Conservation (phyloP, 2,329 filamentous ascomycete genomes). For the Cordyceps farinosa region DNA sequence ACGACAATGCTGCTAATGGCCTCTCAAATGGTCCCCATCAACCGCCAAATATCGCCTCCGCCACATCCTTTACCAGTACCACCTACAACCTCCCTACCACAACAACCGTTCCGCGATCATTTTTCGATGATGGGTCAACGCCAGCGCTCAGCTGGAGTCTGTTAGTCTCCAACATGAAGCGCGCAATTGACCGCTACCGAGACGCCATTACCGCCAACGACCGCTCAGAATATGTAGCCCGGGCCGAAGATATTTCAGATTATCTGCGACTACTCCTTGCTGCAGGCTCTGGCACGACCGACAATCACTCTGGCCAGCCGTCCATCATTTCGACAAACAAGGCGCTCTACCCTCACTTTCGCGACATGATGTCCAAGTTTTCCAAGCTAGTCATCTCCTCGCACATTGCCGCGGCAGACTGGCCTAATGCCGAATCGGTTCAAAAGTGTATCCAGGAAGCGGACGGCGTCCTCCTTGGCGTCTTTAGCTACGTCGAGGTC, state of each 20-base stretch:
- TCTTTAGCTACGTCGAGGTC: slow-evolving; percentile 95
- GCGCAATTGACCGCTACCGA: slow-evolving; percentile 83
- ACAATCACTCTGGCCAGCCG: slow-evolving; percentile 97
- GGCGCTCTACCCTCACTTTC: slow-evolving; percentile 91
- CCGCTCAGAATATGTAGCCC: slow-evolving; percentile 85
- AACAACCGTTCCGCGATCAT: slow-evolving; percentile 68
- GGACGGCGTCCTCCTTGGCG: slow-evolving; percentile 90
- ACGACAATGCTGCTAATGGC: slow-evolving; percentile 51
- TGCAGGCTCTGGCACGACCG: slow-evolving; percentile 92
- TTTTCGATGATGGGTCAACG: slow-evolving; percentile 84
- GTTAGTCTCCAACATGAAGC: slow-evolving; percentile 89
- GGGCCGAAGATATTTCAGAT: slow-evolving; percentile 97
- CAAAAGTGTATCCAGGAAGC: slow-evolving; percentile 95
- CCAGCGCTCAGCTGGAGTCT: slow-evolving; percentile 83
- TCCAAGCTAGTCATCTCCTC: slow-evolving; percentile 98
- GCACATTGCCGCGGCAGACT: slow-evolving; percentile 94
- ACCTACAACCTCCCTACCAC: slow-evolving; percentile 56
- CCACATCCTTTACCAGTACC: slow-evolving; percentile 59
- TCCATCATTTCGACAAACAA: slow-evolving; percentile 99
- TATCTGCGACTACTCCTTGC: slow-evolving; percentile 90
- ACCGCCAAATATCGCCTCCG: slow-evolving; percentile 53
- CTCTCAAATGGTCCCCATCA: slow-evolving; percentile 35
- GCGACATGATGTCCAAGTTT: slow-evolving; percentile 99
- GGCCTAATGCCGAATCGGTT: slow-evolving; percentile 88
- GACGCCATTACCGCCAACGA: slow-evolving; percentile 81